Percentiles rank a stretch among this genome's conserved stretches.
These are phyloP conservation scores for Nasturtium officinale DNA, from an alignment of 345 rosid genomes.

Conservation along the genomic window DNA sequence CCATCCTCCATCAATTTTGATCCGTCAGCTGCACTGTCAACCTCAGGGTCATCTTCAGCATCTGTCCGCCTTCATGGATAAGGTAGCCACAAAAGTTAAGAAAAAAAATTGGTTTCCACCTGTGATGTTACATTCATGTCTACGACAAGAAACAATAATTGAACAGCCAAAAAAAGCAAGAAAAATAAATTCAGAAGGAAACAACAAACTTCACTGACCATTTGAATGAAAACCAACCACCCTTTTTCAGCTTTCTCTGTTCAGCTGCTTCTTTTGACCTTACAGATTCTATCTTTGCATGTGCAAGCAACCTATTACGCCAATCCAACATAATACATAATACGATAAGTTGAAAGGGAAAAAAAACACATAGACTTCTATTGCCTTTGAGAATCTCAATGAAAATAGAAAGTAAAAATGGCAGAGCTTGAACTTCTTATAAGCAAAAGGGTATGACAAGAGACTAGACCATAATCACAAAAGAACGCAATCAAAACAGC, in stretches of 20 bases:
- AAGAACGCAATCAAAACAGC: conserved; percentile 1
- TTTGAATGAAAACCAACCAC: conserved; percentile 84
- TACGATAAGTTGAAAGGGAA: conserved; percentile 16
- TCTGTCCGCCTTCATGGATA: conserved; percentile 57
- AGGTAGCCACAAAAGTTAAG: conserved; percentile 31
- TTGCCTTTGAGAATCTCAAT: conserved; percentile 18
- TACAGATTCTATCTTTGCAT: conserved; percentile 96
- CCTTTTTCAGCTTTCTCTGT: conserved; percentile 70
- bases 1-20: conserved; percentile 60
- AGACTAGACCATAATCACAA: neutral
- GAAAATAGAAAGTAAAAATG: conserved; percentile 21
- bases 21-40: conserved; percentile 51
- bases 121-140: conserved; percentile 16
- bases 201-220: conserved; percentile 59
- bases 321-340: conserved; percentile 30
- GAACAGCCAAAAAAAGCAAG: conserved; percentile 23
- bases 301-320: conserved; percentile 85
- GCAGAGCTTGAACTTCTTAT: conserved; percentile 20
- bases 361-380: conserved; percentile 14
- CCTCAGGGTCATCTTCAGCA: conserved; percentile 58
- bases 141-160: conserved; percentile 5
- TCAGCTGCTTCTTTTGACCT: conserved; percentile 94
- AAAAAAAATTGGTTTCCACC: neutral
- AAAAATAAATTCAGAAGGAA: conserved; percentile 13
- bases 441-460: conserved; percentile 10